Base-by-base conservation (phyloP, 106 monocot species). In the Acanthochlamys bracteata region DNA sequence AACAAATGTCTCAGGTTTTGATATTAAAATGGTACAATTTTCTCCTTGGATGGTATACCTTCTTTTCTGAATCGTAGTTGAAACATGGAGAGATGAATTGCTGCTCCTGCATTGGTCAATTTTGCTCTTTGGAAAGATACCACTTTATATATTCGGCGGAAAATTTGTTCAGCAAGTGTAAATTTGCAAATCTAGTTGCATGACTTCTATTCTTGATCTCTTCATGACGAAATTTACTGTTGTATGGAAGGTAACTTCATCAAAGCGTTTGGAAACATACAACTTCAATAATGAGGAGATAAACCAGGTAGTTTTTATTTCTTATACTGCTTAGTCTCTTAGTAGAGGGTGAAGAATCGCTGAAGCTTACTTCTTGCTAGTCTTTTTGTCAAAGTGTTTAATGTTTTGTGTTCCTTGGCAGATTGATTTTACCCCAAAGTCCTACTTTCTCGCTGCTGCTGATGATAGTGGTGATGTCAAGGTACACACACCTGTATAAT, bases 391-490 rank as follows among this genome's bases (percentile, higher is more conserved):
- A 54, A 16, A 54, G 53, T 54, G 53, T n/a, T 54, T 54, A 16
- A 54, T 43, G 4, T 4, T 47, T 40, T 12, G 8, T 72, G 25
- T 63, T 3, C 73, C 55, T n/a, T 63, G 74, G 55, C 76, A 92
- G 88, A 86, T 92, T 65, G 53, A 74, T 59, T 79, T 88, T 49
- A 82, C 78, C 74, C 49, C 79, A 12, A 92, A 75, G 26, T 86
- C 84, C 46, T 72, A 75, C 68, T 88, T 84, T 75, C 84, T 92
- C 54, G 92, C 92, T 69, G 81, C 88, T 74, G 88, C 84, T 55
- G 92, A 92, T 80, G 92, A 92, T 57, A 82, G 82, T 70, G 92
- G 92, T 42, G 92, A 92, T 53, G 76, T 84, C 40, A 92, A 92
- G 92, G 92, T 91, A 80, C 41, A 10, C 20, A 20, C n/a, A n/a